Conservation (phyloP, 1,284 basidiomycete genomes). For the Trichosporon asahii region DNA sequence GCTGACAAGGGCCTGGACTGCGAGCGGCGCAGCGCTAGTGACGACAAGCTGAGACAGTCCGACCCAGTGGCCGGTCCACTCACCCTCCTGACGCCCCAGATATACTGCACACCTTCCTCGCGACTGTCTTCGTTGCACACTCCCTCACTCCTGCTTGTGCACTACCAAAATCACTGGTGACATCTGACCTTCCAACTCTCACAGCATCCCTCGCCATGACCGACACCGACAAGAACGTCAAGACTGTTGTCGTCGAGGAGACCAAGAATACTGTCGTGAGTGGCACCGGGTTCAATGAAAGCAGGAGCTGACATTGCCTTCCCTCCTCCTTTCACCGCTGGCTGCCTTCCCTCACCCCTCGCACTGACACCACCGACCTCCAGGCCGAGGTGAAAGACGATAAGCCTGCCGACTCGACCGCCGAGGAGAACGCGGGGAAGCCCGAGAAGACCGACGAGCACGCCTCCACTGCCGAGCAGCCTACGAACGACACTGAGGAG, state of each 20-base stretch:
- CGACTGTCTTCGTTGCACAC: background rate
- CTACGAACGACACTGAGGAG: background rate
- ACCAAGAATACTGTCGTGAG: background rate
- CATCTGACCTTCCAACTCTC: background rate
- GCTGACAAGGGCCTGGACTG: background rate
- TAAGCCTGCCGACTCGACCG: background rate
- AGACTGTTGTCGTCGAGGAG: background rate
- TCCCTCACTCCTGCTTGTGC: background rate
- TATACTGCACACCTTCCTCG: background rate
- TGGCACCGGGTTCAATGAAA: background rate
- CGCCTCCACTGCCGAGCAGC: background rate
- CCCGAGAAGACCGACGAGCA: background rate
- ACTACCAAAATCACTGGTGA: background rate
- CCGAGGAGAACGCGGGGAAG: background rate
- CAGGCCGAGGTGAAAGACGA: background rate
- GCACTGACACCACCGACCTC: background rate
- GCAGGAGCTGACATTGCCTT: background rate
- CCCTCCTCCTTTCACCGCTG: background rate
- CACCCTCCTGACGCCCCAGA: background rate
- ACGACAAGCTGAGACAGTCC: background rate
- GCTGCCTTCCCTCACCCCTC: background rate
- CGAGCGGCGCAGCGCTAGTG: background rate
- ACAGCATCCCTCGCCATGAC: background rate
- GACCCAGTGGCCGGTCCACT: background rate
- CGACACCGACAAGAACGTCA: background rate